Evolutionary conservation across 768 basidiomycete genomes (phyloP).

Genomic region (Podaxis sp.): DNA sequence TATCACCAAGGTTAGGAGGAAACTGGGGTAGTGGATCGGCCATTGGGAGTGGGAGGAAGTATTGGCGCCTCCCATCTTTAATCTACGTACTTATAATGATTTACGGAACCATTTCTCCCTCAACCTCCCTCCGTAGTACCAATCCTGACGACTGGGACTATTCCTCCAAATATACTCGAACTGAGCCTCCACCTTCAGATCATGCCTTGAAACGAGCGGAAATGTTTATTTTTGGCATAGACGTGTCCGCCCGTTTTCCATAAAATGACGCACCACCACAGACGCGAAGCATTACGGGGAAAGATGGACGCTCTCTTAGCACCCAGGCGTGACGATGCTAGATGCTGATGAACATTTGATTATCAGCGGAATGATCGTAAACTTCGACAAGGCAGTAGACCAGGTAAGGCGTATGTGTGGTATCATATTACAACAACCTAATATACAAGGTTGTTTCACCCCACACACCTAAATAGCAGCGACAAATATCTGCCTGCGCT

Average conservation of each 20-base stretch:
- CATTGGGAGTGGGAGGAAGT: not conserved
- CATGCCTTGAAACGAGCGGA: not conserved
- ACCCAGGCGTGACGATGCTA: too few species aligned
- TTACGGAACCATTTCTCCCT: not conserved
- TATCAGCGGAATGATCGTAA: too few species aligned
- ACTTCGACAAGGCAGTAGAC: too few species aligned
- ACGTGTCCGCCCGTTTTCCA: not conserved
- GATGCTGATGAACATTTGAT: too few species aligned
- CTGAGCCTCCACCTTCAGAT: not conserved
- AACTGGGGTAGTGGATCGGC: not conserved
- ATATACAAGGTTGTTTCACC: too few species aligned
- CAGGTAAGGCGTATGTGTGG: too few species aligned
- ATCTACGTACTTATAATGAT: not conserved
- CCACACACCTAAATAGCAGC: too few species aligned
- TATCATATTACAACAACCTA: too few species aligned
- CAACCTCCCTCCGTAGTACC: not conserved
- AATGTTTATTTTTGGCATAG: not conserved
- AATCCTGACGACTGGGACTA: not conserved
- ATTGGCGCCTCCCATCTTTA: not conserved
- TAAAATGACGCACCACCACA: not conserved
- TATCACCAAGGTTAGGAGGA: constrained; percentile 5
- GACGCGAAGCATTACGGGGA: too few species aligned
- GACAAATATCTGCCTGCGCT: not conserved
- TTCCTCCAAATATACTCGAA: not conserved
- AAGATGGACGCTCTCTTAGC: too few species aligned